Base-by-base conservation (phyloP, 768 basidiomycete species). In the Russula brevipes region DNA sequence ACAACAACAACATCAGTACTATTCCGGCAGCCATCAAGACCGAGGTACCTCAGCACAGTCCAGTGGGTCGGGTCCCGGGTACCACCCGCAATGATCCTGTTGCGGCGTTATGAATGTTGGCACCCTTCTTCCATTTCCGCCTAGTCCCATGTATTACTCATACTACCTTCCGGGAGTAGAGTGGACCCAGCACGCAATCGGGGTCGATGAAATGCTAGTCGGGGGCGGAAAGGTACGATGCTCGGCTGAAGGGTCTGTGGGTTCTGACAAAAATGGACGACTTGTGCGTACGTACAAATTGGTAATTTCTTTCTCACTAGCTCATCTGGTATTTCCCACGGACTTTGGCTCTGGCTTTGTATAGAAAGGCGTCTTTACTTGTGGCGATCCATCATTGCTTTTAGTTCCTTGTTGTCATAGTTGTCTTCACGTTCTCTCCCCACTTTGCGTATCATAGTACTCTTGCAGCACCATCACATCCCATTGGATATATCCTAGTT, bases 31-130 rank as follows among this genome's bases (percentile, higher is more conserved):
- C 52, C 65, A 64, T 49, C 62, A 59, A 9, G 65, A 66, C 33
- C 64, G 61, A 44, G 54, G 58, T 39, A 62, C 66, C n/a, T 72
- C 70, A 49, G 73, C 73, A 51, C 71, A 70, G 51, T 72, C 69
- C 58, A 73, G 70, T 41, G 68, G 68, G 57, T 71, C 73, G 36
- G 73, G 73, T 2, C 72, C 73, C 38, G 73, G 74, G 19, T 75
- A 73, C 69, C 72, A 68, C 33, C 73, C 73, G 66, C 74, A 75
- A 65, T 74, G 66, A 55, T 39, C 54, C 56, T 50, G 46, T 49
- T 57, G 56, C 58, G 52, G 55, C 57, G 59, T 57, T 56, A 56
- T 61, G 49, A 63, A 55, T 63, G 54, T 45, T 60, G 38, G 42
- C 62, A 49, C 46, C 35, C 50, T 59, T 68, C 47, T 55, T 64